Evolutionary conservation across 78 protist genomes (phyloP).

Genomic region (Dictyostelium purpureum): DNA sequence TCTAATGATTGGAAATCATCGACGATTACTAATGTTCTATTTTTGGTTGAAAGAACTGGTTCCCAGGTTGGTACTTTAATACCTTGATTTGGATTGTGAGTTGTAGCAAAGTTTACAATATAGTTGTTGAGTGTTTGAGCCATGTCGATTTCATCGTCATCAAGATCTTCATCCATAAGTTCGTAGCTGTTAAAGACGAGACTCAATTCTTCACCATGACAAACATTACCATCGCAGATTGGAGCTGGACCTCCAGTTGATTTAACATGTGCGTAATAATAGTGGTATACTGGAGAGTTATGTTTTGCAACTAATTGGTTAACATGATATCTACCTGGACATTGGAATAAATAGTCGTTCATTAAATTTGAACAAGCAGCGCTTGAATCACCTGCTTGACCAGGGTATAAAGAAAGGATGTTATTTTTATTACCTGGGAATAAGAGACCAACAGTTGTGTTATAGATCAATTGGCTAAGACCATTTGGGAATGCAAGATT

Average conservation of each 20-base stretch:
- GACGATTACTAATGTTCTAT: not conserved
- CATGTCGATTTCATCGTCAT: not conserved
- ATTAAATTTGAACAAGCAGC: not conserved
- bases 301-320: not conserved
- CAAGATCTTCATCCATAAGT: not conserved
- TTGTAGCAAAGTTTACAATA: conserved; percentile 13
- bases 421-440: too few relatives aligned
- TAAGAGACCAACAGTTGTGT: too few relatives aligned
- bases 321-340: conserved; percentile 6
- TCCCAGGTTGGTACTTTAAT: not conserved
- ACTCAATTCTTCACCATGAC: conserved; percentile 70
- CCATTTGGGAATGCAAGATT: not conserved
- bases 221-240: conserved; percentile 45
- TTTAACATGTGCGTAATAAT: conserved; percentile 14
- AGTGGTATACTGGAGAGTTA: conserved; percentile 1
- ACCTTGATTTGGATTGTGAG: conserved; percentile 48
- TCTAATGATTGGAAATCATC: not conserved
- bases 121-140: conserved; percentile 14
- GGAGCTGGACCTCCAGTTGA: conserved; percentile 7
- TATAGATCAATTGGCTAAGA: not conserved
- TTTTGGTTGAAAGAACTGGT: not conserved
- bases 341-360: conserved; percentile 32
- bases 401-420: too few relatives aligned
- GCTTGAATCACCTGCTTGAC: not conserved
- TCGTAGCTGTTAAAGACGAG: conserved; percentile 22